Conservation (phyloP, 257 asterid genomes). For the Salvia miltiorrhiza region DNA sequence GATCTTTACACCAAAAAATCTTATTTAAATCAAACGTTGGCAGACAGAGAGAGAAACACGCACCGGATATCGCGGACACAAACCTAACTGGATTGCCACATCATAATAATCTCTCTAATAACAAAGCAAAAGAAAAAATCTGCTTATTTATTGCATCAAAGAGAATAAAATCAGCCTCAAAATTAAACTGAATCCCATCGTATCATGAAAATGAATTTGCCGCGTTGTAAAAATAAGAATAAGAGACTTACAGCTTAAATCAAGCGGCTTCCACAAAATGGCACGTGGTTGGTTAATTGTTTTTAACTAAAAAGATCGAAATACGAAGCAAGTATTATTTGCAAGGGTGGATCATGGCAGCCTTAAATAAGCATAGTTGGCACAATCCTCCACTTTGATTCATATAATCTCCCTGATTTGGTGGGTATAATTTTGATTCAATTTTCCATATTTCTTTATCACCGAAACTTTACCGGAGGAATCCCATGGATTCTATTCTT, state of each 20-base stretch:
- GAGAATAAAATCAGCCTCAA: not conserved
- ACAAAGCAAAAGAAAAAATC: not conserved
- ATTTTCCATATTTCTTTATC: too few relatives aligned
- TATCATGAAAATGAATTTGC: constrained; percentile 9
- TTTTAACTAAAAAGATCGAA: constrained; percentile 7
- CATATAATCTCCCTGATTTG: constrained; percentile 21
- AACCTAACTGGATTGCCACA: constrained; percentile 15
- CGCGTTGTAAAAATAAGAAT: not conserved
- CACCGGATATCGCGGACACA: constrained; percentile 23
- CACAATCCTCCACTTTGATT: constrained; percentile 23
- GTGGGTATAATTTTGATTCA: not conserved
- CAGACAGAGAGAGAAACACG: constrained; percentile 15
- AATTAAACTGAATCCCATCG: constrained; percentile 18
- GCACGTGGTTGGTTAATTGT: constrained; percentile 23
- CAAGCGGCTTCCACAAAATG: not conserved
- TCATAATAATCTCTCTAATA: not conserved
- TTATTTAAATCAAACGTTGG: not conserved
- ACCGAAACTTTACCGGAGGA: too few relatives aligned
- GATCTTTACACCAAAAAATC: not conserved
- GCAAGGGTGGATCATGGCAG: constrained; percentile 5
- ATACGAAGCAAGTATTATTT: not conserved
- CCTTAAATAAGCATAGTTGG: not conserved
- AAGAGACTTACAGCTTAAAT: not conserved
- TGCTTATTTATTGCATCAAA: not conserved
- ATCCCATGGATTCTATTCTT: not conserved